A percentile compares a stretch with the other conserved stretches of the same genome.
These are phyloP conservation scores for Podospora anserina DNA, from an alignment of 495 filamentous ascomycete species.

Conservation along the genomic window DNA sequence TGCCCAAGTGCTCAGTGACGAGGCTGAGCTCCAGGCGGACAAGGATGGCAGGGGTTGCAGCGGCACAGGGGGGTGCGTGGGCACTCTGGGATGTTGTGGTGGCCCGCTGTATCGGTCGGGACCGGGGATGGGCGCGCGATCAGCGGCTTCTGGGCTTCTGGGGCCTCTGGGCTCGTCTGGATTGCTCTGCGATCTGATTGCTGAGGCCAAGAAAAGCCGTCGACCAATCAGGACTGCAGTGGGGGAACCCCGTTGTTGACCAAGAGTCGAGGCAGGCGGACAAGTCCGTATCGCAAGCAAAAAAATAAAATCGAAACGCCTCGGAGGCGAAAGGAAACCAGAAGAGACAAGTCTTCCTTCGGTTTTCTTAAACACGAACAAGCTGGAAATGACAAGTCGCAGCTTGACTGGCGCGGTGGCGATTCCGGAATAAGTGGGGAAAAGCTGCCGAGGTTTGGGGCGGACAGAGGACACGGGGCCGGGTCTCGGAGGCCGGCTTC, in stretches of 20 bases:
- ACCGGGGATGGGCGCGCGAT: constrained; percentile 28
- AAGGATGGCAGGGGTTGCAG: constrained; percentile 28
- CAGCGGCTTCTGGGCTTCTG: constrained; percentile 23
- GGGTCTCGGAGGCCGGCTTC: not conserved
- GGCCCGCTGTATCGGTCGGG: constrained; percentile 32
- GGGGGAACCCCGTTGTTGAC: constrained; percentile 14
- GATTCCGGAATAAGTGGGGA: constrained; percentile 21
- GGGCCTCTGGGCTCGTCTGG: constrained; percentile 22
- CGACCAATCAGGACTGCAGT: constrained; percentile 14
- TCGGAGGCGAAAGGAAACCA: not conserved
- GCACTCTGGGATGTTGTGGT: constrained; percentile 20
- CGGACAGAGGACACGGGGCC: constrained; percentile 11
- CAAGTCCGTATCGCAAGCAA: constrained; percentile 24
- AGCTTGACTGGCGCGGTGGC: constrained; percentile 17
- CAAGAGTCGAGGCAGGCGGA: constrained; percentile 16
- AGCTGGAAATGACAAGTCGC: constrained; percentile 6
- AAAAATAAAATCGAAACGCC: constrained; percentile 17
- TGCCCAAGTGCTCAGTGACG: constrained; percentile 24
- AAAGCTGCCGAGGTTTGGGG: not conserved
- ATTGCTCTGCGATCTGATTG: constrained; percentile 1
- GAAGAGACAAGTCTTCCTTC: not conserved
- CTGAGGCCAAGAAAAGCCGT: constrained; percentile 4
- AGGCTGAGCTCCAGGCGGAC: constrained; percentile 35
- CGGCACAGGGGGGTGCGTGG: constrained; percentile 17
- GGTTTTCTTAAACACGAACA: constrained; percentile 5